These are phyloP conservation scores for Carallia pectinifolia DNA, from an alignment of 345 rosid genomes.

Conservation along the genomic window DNA sequence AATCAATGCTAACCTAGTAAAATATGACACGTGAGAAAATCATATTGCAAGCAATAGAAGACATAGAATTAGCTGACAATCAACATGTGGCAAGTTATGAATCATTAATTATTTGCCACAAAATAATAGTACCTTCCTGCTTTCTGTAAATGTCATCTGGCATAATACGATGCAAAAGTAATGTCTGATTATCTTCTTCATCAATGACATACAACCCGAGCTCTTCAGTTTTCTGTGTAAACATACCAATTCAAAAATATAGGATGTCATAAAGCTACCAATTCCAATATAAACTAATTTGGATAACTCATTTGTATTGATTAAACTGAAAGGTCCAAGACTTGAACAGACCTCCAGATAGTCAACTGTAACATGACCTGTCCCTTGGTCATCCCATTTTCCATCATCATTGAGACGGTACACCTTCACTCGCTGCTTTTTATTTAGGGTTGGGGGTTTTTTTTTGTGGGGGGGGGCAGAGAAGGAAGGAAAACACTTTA, in stretches of 20 bases:
- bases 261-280: not conserved
- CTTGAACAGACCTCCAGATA: slow-evolving; percentile 69
- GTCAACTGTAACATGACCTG: slow-evolving; percentile 79
- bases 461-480: too few relatives aligned
- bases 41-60: not conserved
- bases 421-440: slow-evolving; percentile 77
- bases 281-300: not conserved
- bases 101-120: not conserved
- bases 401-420: slow-evolving; percentile 71
- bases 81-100: not conserved
- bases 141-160: slow-evolving; percentile 79
- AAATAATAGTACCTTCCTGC: slow-evolving; percentile 74
- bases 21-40: not conserved
- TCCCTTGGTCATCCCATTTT: slow-evolving; percentile 96
- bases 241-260: slow-evolving; percentile 26
- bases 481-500: too few relatives aligned
- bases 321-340: not conserved
- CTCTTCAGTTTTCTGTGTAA: slow-evolving; percentile 72
- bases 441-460: too few relatives aligned
- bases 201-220: slow-evolving; percentile 70
- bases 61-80: not conserved
- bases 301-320: not conserved
- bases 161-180: slow-evolving; percentile 76
- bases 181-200: slow-evolving; percentile 78
- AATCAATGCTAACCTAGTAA: not conserved